phyloP scores from a whole-genome alignment of 169 alveolate species.

The Plasmodium sp. region DNA sequence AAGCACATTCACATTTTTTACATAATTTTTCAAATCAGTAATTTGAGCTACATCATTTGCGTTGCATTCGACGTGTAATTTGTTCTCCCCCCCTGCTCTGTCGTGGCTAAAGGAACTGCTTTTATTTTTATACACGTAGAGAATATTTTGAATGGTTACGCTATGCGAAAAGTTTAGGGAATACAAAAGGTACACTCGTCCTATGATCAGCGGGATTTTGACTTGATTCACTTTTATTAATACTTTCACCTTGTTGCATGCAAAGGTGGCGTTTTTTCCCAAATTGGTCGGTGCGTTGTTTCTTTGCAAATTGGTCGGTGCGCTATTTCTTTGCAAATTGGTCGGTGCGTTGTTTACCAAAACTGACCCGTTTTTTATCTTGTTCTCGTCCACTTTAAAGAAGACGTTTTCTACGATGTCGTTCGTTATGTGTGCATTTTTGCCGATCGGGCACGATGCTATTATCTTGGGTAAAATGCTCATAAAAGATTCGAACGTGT shows the following conservation, averaged over 20 bases:
- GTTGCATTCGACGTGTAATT: conserved; percentile 5
- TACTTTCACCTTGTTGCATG: conserved; percentile 36
- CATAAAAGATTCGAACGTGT: background rate
- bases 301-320: background rate
- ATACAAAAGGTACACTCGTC: conserved; percentile 51
- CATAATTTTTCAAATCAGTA: conserved; percentile 15
- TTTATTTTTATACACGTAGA: conserved; percentile 56
- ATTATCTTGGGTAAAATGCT: conserved; percentile 13
- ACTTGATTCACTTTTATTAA: conserved; percentile 69
- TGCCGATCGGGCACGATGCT: conserved; percentile 14
- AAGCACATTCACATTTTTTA: conserved; percentile 28
- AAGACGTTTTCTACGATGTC: conserved; percentile 53
- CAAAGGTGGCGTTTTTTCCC: background rate
- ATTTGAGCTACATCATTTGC: conserved; percentile 12
- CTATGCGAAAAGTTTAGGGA: conserved; percentile 57
- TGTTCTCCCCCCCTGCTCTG: background rate
- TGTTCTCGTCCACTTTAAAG: conserved; percentile 43
- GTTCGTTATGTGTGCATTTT: conserved; percentile 48
- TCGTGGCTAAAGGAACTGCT: background rate
- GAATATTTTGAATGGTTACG: conserved; percentile 47
- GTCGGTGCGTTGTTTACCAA: background rate
- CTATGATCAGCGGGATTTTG: conserved; percentile 62
- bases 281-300: too few relatives aligned
- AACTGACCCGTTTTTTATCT: conserved; percentile 33
- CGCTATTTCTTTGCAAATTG: background rate